Conservation (phyloP, 352 stramenopile species). For the Globisporangium spinosum region DNA sequence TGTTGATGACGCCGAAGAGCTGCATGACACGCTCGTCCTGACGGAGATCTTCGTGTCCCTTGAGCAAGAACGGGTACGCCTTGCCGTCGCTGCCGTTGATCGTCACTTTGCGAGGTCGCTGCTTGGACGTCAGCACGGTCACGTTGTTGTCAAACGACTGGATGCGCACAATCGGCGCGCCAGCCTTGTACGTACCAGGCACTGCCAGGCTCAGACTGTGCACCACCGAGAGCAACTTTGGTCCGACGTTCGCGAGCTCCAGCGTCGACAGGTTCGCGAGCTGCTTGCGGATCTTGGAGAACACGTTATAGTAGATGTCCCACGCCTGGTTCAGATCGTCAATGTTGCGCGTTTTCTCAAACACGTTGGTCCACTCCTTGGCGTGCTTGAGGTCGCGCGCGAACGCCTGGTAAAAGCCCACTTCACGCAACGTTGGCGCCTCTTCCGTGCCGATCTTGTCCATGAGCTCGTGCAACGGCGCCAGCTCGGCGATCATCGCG, state of each 20-base stretch:
- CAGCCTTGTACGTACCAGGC: conserved; percentile 89
- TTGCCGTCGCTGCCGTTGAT: conserved; percentile 97
- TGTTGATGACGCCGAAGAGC: conserved; percentile 99
- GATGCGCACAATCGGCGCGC: conserved; percentile 84
- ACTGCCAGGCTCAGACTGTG: conserved; percentile 95
- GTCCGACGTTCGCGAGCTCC: conserved; percentile 97
- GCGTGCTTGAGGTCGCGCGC: conserved; percentile 89
- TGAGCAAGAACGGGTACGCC: conserved; percentile 99
- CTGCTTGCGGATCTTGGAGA: conserved; percentile 90
- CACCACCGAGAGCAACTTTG: conserved; percentile 93
- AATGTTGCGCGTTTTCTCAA: conserved; percentile 69
- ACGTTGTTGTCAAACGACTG: conserved; percentile 93
- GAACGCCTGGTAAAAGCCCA: conserved; percentile 89
- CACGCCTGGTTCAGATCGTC: conserved; percentile 91
- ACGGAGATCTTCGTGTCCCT: conserved; percentile 99
- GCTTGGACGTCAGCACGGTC: conserved; percentile 98
- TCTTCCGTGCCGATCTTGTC: conserved; percentile 75
- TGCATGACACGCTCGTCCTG: conserved; percentile 99
- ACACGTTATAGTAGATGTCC: conserved; percentile 99
- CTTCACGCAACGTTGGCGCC: conserved; percentile 74
- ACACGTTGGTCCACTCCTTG: conserved; percentile 83
- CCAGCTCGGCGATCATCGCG: conserved; percentile 95
- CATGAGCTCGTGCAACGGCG: conserved; percentile 92
- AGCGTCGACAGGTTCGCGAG: conserved; percentile 95
- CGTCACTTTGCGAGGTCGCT: conserved; percentile 97